phyloP scores from a whole-genome alignment of 495 filamentous ascomycete genomes.

The Lineolata rhizophorae region DNA sequence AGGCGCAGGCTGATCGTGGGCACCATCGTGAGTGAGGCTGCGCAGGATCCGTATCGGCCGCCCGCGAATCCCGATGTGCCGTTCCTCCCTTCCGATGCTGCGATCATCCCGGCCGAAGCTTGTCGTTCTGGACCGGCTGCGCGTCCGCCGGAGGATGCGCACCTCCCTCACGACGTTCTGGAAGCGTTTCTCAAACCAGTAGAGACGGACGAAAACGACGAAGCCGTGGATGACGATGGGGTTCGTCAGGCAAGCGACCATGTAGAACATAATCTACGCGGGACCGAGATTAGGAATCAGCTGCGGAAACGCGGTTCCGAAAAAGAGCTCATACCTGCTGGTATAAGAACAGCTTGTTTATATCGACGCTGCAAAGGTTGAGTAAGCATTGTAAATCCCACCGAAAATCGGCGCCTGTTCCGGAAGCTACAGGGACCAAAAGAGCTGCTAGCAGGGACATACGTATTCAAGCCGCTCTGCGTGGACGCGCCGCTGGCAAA shows the following conservation, averaged over 20 bases:
- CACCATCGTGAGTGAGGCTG: no score
- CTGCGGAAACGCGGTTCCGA: conserved; percentile 1
- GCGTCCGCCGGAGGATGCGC: conserved; percentile 28
- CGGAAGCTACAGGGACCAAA: no score
- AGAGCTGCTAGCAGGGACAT: conserved; percentile 3
- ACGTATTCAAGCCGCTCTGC: conserved; percentile 80
- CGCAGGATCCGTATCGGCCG: conserved; percentile 56
- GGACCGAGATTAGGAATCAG: background rate
- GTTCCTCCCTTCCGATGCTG: no score
- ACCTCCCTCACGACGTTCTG: conserved; percentile 48
- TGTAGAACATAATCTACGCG: conserved; percentile 21
- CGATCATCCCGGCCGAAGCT: conserved; percentile 15
- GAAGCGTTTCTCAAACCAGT: conserved; percentile 96
- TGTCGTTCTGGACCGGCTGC: conserved; percentile 33
- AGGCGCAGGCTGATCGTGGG: no score
- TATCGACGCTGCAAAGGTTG: conserved; percentile 28
- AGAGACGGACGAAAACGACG: conserved; percentile 77
- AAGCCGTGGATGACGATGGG: conserved; percentile 78
- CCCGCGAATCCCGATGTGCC: conserved; percentile 37
- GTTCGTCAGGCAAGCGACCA: conserved; percentile 36
- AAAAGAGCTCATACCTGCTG: conserved; percentile 49
- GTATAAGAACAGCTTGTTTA: conserved; percentile 52
- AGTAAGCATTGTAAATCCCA: conserved; percentile 7
- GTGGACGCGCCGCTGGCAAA: conserved; percentile 61
- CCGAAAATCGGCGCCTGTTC: no score